These are phyloP conservation scores for Saccharomycopsis fermentans DNA, from an alignment of 805 yeast genomes.

Conservation along the genomic window DNA sequence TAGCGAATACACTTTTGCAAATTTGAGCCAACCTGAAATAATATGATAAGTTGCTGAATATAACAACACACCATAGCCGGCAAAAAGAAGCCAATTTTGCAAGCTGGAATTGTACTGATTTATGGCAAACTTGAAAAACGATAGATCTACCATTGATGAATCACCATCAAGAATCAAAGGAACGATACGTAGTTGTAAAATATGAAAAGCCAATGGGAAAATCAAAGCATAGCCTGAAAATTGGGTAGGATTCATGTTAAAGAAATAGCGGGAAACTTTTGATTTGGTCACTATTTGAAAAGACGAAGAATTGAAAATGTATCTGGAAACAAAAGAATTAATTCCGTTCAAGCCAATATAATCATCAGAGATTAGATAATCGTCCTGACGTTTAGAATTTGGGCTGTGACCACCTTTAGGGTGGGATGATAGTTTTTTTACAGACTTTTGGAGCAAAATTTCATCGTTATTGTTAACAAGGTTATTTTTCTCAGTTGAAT, in stretches of 20 bases:
- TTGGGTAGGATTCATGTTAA: slow-evolving; percentile 47
- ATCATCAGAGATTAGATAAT: slow-evolving; percentile 28
- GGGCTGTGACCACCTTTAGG: slow-evolving; percentile 1
- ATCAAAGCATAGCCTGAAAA: slow-evolving; percentile 49
- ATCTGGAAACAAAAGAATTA: slow-evolving; percentile 44
- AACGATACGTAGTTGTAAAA: slow-evolving; percentile 34
- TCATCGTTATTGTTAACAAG: slow-evolving; percentile 11
- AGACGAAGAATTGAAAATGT: slow-evolving; percentile 38
- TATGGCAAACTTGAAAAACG: slow-evolving; percentile 37
- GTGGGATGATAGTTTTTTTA: not conserved
- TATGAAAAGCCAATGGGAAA: slow-evolving; percentile 38
- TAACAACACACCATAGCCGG: slow-evolving; percentile 28
- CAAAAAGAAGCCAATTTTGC: slow-evolving; percentile 23
- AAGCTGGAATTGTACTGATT: slow-evolving; percentile 18
- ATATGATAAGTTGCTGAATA: slow-evolving; percentile 41
- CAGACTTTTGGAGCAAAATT: slow-evolving; percentile 21
- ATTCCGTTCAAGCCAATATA: slow-evolving; percentile 55
- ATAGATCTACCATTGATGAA: slow-evolving; percentile 43
- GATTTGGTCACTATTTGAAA: slow-evolving; percentile 22
- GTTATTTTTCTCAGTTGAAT: slow-evolving; percentile 23
- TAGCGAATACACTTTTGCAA: slow-evolving; percentile 31
- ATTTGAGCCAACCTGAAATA: slow-evolving; percentile 42
- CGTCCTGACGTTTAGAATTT: slow-evolving; percentile 8
- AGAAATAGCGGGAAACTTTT: slow-evolving; percentile 1
- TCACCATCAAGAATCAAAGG: slow-evolving; percentile 59